phyloP scores from a whole-genome alignment of 2,329 filamentous ascomycete species.

The Ophiostoma fasciatum region DNA sequence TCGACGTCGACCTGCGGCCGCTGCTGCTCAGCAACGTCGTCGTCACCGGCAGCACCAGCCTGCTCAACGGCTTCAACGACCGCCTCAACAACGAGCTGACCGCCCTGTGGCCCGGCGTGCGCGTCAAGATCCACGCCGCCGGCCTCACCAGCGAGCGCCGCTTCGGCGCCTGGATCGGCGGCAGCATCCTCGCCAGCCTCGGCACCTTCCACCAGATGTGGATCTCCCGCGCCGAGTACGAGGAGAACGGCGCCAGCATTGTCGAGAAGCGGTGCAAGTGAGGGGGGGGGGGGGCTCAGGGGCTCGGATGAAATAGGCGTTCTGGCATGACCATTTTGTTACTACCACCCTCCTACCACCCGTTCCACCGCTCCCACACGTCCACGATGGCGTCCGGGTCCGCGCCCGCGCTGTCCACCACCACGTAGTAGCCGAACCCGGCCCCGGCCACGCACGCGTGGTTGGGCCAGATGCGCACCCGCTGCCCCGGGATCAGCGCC shows the following conservation, averaged over 20 bases:
- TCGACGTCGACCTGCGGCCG: constrained; percentile 80
- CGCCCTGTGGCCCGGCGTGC: constrained; percentile 65
- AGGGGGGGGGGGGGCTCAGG: no score
- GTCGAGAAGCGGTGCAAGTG: constrained; percentile 95
- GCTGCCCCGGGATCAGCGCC: constrained; percentile 45
- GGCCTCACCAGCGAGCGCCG: constrained; percentile 73
- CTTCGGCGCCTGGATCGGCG: constrained; percentile 91
- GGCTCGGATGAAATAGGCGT: no score
- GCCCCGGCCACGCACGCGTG: constrained; percentile 66
- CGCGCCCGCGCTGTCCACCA: constrained; percentile 48
- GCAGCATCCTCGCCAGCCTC: constrained; percentile 85
- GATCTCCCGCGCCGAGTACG: constrained; percentile 95
- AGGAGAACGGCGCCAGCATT: constrained; percentile 80
- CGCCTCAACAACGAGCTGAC: constrained; percentile 74
- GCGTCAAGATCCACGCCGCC: constrained; percentile 78
- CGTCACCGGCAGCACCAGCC: constrained; percentile 73
- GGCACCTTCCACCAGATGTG: constrained; percentile 99
- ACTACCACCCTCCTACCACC: constrained; percentile 38
- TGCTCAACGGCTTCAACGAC: constrained; percentile 87
- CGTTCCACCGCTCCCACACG: constrained; percentile 57
- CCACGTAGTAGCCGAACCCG: constrained; percentile 56
- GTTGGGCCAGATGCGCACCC: constrained; percentile 61
- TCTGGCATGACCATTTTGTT: no score
- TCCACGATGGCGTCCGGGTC: constrained; percentile 52
- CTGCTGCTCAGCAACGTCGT: constrained; percentile 80